Evolutionary conservation across 2,329 filamentous ascomycete genomes (phyloP), one percentile per base, ranked within the genome.

Genomic region (Pseudocercospora fijiensis): DNA sequence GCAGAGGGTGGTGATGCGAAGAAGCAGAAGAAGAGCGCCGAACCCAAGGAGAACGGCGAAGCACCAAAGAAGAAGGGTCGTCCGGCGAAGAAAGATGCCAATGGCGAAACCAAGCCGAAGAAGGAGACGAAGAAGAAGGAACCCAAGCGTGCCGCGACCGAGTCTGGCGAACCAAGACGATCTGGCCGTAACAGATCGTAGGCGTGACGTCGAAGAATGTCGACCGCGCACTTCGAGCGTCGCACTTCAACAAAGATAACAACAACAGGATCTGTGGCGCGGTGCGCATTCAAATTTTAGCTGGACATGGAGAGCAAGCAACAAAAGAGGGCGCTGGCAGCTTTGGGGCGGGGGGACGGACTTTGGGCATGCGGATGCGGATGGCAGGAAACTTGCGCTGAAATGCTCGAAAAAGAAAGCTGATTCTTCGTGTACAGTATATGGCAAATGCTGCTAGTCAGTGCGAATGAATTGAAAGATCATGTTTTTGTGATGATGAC

Each of bases 111-210:
- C 24, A 63, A 66, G 45, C 64, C 70, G 22, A 77, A 79, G 73
- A 79, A 78, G 62, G 75, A 71, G 37, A 58, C 57, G 20, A 74
- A 79, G 69, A 81, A 82, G 75, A 78, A 76, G 67, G 72, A 78
- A 69, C 77, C 80, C 28, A 82, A 83, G 78, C 78, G 78, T 69
- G 80, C 81, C 33, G 80, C 81, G 10, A 83, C 81, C 28, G 80
- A 77, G 57, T 76, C 78, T 60, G 81, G 81, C 49, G 76, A 81
- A 74, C 81, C 81, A 27, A 73, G 81, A 62, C 79, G 81, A 60
- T 82, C 79, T 55, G 76, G 75, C 26, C 75, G 81, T 62, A 79
- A 80, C 67, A 67, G 63, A 22, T 65, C 63, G 70, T 70, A 61
- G 47, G 45, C 20, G 16, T 10, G 26, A 61, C 9, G 16, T 20